Evolutionary conservation across 2,329 filamentous ascomycete genomes (phyloP).

Genomic region (Didymosphaeria variabile): DNA sequence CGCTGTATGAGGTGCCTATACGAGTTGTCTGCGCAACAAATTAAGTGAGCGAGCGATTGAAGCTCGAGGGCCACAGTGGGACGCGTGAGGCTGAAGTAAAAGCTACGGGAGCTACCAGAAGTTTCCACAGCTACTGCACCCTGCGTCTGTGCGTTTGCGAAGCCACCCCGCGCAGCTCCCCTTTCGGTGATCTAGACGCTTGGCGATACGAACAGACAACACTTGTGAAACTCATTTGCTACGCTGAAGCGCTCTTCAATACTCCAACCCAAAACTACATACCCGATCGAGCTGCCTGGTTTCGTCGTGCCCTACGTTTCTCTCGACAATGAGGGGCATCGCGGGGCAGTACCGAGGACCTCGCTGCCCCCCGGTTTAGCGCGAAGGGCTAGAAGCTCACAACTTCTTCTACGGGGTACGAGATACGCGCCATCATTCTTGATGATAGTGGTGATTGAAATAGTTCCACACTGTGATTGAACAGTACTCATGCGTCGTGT

Average conservation of each 20-base stretch:
- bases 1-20: not conserved
- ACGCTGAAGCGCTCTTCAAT: not conserved
- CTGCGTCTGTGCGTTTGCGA: slow-evolving; percentile 15
- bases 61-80: slow-evolving; percentile 7
- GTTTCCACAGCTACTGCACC: slow-evolving; percentile 36
- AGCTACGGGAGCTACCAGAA: slow-evolving; percentile 43
- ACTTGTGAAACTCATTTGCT: not conserved
- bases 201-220: not conserved
- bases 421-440: not conserved
- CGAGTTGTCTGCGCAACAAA: not conserved
- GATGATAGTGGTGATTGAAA: too few species aligned
- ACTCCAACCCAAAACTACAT: not conserved
- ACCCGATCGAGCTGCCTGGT: not conserved
- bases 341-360: slow-evolving; percentile 29
- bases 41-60: not conserved
- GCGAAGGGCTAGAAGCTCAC: not conserved
- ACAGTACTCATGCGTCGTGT: too few species aligned
- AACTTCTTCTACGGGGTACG: not conserved
- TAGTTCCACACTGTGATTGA: too few species aligned
- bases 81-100: slow-evolving; percentile 33
- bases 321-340: slow-evolving; percentile 33
- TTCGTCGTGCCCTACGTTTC: not conserved
- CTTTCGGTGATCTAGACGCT: not conserved
- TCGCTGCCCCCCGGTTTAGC: not conserved
- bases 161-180: not conserved